A percentile compares a stretch with the other conserved stretches of the same genome.
phyloP scores from a whole-genome alignment of 441 rosid genomes.

The Omphalea diandra region DNA sequence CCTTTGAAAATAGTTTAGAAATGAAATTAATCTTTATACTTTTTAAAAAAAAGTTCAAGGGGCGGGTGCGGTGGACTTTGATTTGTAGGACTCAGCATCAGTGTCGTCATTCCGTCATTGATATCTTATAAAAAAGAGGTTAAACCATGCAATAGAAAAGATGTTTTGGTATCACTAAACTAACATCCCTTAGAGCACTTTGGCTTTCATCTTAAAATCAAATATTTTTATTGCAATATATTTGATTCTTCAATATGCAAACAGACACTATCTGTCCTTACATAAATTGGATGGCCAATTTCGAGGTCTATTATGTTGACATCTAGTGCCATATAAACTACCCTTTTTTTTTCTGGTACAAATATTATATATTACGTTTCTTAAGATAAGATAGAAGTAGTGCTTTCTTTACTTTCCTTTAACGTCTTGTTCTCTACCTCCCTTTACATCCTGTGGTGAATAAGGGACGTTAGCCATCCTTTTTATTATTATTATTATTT shows the following conservation, averaged over 20 bases:
- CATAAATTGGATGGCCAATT: conserved; percentile 30
- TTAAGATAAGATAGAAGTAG: background rate
- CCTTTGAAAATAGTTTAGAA: too few relatives aligned
- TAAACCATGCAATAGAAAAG: background rate
- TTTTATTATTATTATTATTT: background rate
- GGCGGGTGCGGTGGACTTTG: too few relatives aligned
- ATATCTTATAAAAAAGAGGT: background rate
- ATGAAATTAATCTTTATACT: too few relatives aligned
- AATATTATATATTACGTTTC: conserved; percentile 2
- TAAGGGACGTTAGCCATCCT: too few relatives aligned
- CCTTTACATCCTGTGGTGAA: conserved; percentile 28
- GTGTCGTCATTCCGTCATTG: background rate
- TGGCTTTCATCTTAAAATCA: background rate
- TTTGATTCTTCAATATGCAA: conserved; percentile 1
- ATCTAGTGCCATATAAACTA: conserved; percentile 20
- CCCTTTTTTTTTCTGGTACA: background rate
- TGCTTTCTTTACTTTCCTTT: background rate
- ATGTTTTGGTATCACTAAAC: background rate
- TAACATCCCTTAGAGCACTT: background rate
- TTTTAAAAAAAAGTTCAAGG: too few relatives aligned
- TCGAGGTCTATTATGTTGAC: conserved; percentile 31
- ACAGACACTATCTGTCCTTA: conserved; percentile 27
- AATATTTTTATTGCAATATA: background rate
- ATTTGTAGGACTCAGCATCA: too few relatives aligned
- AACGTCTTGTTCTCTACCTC: background rate